A percentile compares a stretch with the other conserved stretches of the same genome.
phyloP scores from a whole-genome alignment of 192 early-diverging fungal species.

The Mortierella alpina region DNA sequence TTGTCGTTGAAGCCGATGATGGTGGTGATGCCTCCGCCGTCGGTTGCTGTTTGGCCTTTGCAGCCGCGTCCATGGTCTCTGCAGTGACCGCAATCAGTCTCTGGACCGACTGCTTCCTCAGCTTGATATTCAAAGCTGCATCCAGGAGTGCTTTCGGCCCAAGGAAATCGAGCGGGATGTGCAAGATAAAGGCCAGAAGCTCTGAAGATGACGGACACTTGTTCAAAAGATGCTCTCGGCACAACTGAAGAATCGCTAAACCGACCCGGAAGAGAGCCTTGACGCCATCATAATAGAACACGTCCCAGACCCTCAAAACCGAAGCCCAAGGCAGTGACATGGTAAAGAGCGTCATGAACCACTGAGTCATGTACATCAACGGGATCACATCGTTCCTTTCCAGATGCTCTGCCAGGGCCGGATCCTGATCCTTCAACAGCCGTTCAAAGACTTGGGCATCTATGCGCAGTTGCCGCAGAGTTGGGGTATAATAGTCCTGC shows the following conservation, averaged over 20 bases:
- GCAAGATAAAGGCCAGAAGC: constrained; percentile 78
- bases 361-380: constrained; percentile 92
- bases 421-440: constrained; percentile 75
- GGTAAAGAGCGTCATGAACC: constrained; percentile 95
- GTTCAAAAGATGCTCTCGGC: constrained; percentile 72
- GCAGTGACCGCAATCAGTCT: constrained; percentile 45
- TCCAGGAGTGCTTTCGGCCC: constrained; percentile 74
- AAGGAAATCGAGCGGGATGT: constrained; percentile 77
- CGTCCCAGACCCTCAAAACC: constrained; percentile 92
- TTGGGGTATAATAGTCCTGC: constrained; percentile 82
- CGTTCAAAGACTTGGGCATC: constrained; percentile 88
- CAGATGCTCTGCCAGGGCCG: constrained; percentile 76
- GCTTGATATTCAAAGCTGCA: constrained; percentile 74
- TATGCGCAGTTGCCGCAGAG: constrained; percentile 77
- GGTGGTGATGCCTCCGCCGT: not conserved
- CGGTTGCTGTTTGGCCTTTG: not conserved
- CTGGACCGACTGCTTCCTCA: constrained; percentile 57
- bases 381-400: constrained; percentile 81
- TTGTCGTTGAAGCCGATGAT: not conserved
- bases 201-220: constrained; percentile 83
- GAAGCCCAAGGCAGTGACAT: constrained; percentile 88
- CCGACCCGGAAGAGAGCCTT: constrained; percentile 89
- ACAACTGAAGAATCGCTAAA: constrained; percentile 77
- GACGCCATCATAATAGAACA: constrained; percentile 85
- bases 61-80: constrained; percentile 34